phyloP scores from a whole-genome alignment of 2,329 filamentous ascomycete species.

The Fusarium tupiense region DNA sequence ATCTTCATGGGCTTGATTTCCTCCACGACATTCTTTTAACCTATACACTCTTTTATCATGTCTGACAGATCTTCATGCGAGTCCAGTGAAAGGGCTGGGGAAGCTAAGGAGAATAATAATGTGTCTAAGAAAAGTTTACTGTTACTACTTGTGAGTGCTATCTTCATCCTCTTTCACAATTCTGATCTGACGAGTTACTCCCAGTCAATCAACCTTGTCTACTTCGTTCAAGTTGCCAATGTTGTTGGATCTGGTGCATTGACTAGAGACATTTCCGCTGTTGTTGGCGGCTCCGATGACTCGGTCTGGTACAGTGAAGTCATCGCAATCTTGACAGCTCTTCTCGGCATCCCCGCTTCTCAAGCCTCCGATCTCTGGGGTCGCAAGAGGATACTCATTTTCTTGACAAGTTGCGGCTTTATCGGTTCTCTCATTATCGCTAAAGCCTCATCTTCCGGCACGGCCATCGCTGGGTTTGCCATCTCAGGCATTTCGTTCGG shows the following conservation, averaged over 20 bases:
- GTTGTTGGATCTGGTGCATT: neutral
- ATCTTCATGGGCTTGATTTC: neutral
- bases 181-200: rapidly evolving
- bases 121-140: neutral
- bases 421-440: neutral
- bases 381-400: neutral
- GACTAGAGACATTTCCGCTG: neutral
- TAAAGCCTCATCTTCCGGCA: neutral
- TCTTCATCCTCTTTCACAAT: neutral
- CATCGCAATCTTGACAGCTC: neutral
- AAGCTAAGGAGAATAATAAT: neutral
- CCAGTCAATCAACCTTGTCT: neutral
- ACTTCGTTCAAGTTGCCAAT: neutral
- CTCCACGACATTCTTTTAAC: neutral
- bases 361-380: neutral
- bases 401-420: neutral
- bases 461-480: neutral
- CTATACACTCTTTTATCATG: neutral
- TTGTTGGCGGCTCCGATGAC: neutral
- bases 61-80: neutral
- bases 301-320: neutral
- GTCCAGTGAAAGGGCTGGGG: neutral
- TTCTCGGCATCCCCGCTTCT: neutral
- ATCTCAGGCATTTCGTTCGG: neutral
- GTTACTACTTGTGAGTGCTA: neutral